Evolutionary conservation across 306 rosid genomes (phyloP), one percentile per base, ranked within the genome.

Genomic region (Leucaena leucocephala): DNA sequence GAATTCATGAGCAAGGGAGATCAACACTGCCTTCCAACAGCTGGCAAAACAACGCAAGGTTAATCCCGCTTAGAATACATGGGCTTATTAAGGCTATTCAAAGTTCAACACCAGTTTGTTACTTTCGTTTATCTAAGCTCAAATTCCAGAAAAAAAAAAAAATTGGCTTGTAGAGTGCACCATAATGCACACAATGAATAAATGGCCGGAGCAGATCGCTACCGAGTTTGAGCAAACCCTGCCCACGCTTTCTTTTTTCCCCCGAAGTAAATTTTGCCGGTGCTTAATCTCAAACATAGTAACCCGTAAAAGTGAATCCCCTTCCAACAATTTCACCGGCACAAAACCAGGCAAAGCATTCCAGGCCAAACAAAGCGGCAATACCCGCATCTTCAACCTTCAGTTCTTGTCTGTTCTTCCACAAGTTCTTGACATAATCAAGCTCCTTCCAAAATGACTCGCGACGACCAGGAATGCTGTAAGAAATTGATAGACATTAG

Each of bases 341-440:
- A 75, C 91, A 89, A 80, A 22, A 91, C 96, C 96, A 94, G 38
- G 91, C 92, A 82, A 76, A 94, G 92, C 94, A 89, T 62, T 94
- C 98, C 76, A 94, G 84, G 73, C 97, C 98, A 86, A 95, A 95
- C 85, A 95, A 86, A 77, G 98, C 96, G 57, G 96, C 97, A 70
- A 91, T 88, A 9, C 97, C 90, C 6, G 86, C 98, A 85, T 95
- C 97, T 87, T 95, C 98, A 22, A 95, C 97, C 94, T 84, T 95
- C 54, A 95, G 48, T 0, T 95, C 96, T 71, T 85, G 85, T 81
- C 89, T 88, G 86, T 89, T 87, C 88, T 79, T 92, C 98, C 97
- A 95, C 19, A 92, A 65, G 43, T 89, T 82, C 91, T 95, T 95
- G 80, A 82, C 88, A 68, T 80, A 83, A 78, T 92, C 98, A 71